Conservation (phyloP, 2,329 filamentous ascomycete genomes). For the Penicillium sp. region DNA sequence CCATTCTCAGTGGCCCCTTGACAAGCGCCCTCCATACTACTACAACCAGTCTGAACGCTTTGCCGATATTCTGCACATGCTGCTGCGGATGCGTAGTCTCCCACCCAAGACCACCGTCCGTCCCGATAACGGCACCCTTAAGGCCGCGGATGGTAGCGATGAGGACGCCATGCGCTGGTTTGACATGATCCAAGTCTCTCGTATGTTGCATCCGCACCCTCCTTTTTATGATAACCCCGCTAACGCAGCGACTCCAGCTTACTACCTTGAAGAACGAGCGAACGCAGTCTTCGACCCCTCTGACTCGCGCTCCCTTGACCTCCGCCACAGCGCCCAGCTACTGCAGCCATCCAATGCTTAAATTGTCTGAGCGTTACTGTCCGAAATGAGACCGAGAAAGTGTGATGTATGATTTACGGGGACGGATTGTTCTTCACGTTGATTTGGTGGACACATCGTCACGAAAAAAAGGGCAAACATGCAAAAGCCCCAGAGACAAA, state of each 20-base stretch:
- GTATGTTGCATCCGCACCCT: slow-evolving; percentile 28
- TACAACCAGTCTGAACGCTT: slow-evolving; percentile 58
- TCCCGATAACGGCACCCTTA: slow-evolving; percentile 39
- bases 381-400: background rate
- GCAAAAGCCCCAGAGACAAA: background rate
- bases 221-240: background rate
- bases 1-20: slow-evolving; percentile 51
- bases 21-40: slow-evolving; percentile 52
- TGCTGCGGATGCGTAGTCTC: slow-evolving; percentile 57
- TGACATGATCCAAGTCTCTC: slow-evolving; percentile 40
- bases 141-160: slow-evolving; percentile 39
- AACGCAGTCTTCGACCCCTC: slow-evolving; percentile 38
- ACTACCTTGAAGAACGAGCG: slow-evolving; percentile 40
- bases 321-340: slow-evolving; percentile 39
- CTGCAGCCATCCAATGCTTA: slow-evolving; percentile 25
- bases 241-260: slow-evolving; percentile 27
- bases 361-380: background rate
- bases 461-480: slow-evolving; percentile 4
- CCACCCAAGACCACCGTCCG: slow-evolving; percentile 41
- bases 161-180: slow-evolving; percentile 43
- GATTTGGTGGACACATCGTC: slow-evolving; percentile 1
- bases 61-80: slow-evolving; percentile 55
- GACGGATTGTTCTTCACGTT: background rate
- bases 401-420: background rate
- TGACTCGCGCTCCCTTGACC: slow-evolving; percentile 44